A percentile compares a stretch with the other conserved stretches of the same genome.
phyloP scores from a whole-genome alignment of 176 grass and related monocot species.

The Puccinellia tenuiflora region DNA sequence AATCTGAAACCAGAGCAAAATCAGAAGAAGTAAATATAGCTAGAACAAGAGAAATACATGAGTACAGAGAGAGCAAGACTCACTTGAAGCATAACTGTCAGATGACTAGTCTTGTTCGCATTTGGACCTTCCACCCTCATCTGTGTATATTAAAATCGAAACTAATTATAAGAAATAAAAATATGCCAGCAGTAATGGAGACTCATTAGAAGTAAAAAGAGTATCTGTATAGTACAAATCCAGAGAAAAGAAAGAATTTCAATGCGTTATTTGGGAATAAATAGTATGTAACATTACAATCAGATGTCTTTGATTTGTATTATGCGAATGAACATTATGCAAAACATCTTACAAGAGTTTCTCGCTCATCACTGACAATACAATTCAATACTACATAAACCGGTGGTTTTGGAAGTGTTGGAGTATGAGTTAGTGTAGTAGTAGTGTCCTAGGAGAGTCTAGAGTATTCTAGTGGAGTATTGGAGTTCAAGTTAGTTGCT shows the following conservation, averaged over 20 bases:
- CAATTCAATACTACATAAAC: neutral
- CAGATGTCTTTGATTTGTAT: neutral
- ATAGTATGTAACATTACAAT: neutral
- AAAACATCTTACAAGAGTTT: neutral
- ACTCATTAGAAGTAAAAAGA: neutral
- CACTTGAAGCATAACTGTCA: constrained; percentile 89
- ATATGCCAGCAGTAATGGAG: neutral
- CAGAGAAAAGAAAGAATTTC: neutral
- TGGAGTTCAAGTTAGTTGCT: too few relatives aligned
- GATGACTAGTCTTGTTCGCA: constrained; percentile 66
- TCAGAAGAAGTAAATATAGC: neutral
- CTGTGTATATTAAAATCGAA: constrained; percentile 41
- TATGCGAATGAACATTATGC: neutral
- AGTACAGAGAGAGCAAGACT: constrained; percentile 31
- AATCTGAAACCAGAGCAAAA: constrained; percentile 46
- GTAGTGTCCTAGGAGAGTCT: too few relatives aligned
- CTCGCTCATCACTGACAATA: neutral
- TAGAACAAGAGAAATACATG: constrained; percentile 5
- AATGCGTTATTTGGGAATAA: neutral
- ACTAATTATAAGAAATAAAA: constrained; percentile 21
- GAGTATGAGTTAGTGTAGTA: too few relatives aligned
- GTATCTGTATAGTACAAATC: neutral
- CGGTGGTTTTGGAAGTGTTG: too few relatives aligned
- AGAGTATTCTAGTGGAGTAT: too few relatives aligned
- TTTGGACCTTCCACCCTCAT: constrained; percentile 84